Evolutionary conservation across 139 green algal species (phyloP).

Genomic region (Chlamydomonas asymmetrica): DNA sequence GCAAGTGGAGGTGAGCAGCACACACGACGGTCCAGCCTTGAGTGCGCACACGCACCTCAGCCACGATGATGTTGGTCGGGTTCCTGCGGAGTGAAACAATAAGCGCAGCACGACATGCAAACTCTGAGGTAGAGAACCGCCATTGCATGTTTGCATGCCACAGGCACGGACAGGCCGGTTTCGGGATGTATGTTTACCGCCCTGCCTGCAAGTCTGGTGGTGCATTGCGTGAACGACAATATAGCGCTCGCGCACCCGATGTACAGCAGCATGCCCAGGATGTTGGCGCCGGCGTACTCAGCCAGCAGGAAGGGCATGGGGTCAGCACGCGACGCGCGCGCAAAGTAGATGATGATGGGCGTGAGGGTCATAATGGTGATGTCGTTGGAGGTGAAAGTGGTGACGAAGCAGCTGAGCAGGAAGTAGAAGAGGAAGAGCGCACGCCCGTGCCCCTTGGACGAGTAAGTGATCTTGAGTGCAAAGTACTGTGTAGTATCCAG

Average conservation of each 20-base stretch:
- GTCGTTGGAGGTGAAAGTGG: conserved; percentile 49
- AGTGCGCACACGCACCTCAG: neutral
- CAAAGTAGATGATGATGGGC: conserved; percentile 52
- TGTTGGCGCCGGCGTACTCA: conserved; percentile 51
- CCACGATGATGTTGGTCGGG: conserved; percentile 61
- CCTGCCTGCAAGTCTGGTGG: no score
- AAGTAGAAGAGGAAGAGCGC: conserved; percentile 53
- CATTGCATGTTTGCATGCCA: no score
- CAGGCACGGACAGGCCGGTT: no score
- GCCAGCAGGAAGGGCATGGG: conserved; percentile 45
- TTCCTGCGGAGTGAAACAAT: no score
- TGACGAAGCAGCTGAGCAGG: conserved; percentile 35
- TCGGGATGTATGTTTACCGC: no score
- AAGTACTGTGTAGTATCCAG: no score
- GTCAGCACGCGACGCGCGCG: conserved; percentile 18
- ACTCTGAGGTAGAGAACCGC: no score
- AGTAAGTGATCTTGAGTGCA: conserved; percentile 37
- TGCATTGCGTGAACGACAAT: no score
- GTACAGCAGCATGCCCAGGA: conserved; percentile 51
- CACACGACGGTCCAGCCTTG: no score
- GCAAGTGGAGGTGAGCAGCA: no score
- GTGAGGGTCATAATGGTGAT: conserved; percentile 56
- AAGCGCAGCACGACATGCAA: no score
- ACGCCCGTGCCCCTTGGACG: conserved; percentile 24
- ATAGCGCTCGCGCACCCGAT: no score